Evolutionary conservation across 495 filamentous ascomycete genomes (phyloP).

Genomic region (Aspergillus ostianus): DNA sequence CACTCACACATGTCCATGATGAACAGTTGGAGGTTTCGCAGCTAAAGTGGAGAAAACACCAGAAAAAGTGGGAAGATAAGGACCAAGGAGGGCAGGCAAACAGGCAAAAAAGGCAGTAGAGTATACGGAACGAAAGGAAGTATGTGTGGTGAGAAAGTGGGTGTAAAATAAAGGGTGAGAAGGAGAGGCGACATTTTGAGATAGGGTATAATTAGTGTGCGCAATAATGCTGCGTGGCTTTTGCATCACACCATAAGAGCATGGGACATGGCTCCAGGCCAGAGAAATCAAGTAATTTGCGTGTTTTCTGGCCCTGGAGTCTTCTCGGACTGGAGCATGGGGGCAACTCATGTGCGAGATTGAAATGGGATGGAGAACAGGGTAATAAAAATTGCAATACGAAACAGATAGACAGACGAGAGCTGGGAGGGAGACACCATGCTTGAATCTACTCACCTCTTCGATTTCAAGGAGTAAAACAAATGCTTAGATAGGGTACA

Average conservation of each 20-base stretch:
- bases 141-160: neutral
- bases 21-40: neutral
- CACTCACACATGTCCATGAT: neutral
- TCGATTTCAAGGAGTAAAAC: neutral
- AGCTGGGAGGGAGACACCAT: neutral
- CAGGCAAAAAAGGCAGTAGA: neutral
- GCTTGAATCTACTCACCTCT: neutral
- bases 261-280: neutral
- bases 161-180: neutral
- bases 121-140: neutral
- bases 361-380: neutral
- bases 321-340: neutral
- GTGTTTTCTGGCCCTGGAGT: neutral
- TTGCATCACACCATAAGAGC: slow-evolving; percentile 1
- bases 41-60: neutral
- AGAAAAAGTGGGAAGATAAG: neutral
- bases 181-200: neutral
- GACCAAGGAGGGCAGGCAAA: neutral
- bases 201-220: neutral
- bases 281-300: neutral
- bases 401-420: neutral
- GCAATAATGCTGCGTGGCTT: neutral
- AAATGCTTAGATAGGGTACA: too few relatives aligned
- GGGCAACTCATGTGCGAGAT: neutral
- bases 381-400: neutral